Evolutionary conservation across 1,284 basidiomycete species (phyloP).

Genomic region (Anthracocystis panici-leucophaei): DNA sequence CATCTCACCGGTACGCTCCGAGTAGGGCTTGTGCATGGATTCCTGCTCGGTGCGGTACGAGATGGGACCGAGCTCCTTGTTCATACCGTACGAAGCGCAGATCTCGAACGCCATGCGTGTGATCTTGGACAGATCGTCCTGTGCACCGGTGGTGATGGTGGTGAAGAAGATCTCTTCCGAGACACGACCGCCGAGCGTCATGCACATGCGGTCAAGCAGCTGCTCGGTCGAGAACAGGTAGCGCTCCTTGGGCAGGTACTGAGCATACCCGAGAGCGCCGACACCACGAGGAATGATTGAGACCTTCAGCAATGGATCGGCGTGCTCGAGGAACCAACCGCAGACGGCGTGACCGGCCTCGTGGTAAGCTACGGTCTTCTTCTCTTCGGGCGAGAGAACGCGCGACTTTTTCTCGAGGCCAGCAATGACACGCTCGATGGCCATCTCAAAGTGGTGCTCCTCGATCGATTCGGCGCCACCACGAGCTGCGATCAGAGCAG

Average conservation of each 20-base stretch:
- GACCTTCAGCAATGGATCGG: constrained; percentile 95
- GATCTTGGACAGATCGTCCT: constrained; percentile 97
- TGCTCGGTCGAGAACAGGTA: constrained; percentile 96
- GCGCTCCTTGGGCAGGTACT: constrained; percentile 95
- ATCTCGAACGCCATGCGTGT: constrained; percentile 97
- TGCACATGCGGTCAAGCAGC: constrained; percentile 94
- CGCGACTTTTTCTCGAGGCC: constrained; percentile 95
- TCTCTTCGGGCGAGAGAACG: constrained; percentile 93
- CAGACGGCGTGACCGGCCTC: constrained; percentile 98
- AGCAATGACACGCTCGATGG: constrained; percentile 97
- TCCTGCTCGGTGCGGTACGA: constrained; percentile 92
- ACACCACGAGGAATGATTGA: constrained; percentile 98
- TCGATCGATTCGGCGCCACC: constrained; percentile 82
- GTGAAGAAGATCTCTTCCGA: constrained; percentile 99
- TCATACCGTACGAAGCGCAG: constrained; percentile 81
- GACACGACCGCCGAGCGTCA: constrained; percentile 98
- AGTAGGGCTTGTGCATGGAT: constrained; percentile 95
- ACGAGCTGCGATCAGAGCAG: constrained; percentile 92
- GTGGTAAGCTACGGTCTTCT: constrained; percentile 98
- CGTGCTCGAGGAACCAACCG: constrained; percentile 97
- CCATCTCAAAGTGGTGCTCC: constrained; percentile 91
- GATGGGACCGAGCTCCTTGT: constrained; percentile 90
- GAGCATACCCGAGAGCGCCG: constrained; percentile 93
- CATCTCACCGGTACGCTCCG: constrained; percentile 94
- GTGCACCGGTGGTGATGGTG: constrained; percentile 94